phyloP scores from a whole-genome alignment of 1,284 basidiomycete genomes.

The Sporisorium iseilematis-ciliati region DNA sequence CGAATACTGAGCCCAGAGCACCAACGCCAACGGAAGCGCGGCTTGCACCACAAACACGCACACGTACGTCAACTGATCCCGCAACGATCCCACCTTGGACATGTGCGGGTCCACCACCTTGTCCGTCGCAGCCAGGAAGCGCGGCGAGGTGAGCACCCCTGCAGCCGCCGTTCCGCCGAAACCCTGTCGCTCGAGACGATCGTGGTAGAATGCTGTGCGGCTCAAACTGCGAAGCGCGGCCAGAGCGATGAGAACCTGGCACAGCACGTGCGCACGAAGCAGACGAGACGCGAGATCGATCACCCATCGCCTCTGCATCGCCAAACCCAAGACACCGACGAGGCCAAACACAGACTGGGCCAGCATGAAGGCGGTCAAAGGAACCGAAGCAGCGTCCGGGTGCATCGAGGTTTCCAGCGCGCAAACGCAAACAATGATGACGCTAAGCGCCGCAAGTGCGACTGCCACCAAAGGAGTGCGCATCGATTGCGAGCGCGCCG shows the following conservation, averaged over 20 bases:
- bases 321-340: slow-evolving; percentile 37
- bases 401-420: slow-evolving; percentile 45
- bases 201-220: slow-evolving; percentile 39
- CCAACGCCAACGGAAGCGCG: slow-evolving; percentile 42
- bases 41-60: slow-evolving; percentile 57
- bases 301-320: slow-evolving; percentile 39
- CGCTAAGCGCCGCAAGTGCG: slow-evolving; percentile 41
- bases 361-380: slow-evolving; percentile 53
- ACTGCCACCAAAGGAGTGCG: slow-evolving; percentile 39
- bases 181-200: slow-evolving; percentile 10
- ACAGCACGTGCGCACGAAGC: slow-evolving; percentile 54
- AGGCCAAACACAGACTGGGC: slow-evolving; percentile 49
- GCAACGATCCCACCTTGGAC: slow-evolving; percentile 46
- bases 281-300: slow-evolving; percentile 56
- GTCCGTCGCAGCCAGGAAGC: slow-evolving; percentile 9
- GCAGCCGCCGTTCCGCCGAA: slow-evolving; percentile 12
- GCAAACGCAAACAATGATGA: slow-evolving; percentile 43
- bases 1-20: slow-evolving; percentile 50
- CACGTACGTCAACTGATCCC: slow-evolving; percentile 47
- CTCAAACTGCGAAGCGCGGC: slow-evolving; percentile 45
- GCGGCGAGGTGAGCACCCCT: slow-evolving; percentile 20
- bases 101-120: slow-evolving; percentile 28
- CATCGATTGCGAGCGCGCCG: slow-evolving; percentile 12
- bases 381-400: slow-evolving; percentile 49
- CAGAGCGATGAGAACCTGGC: slow-evolving; percentile 47